phyloP scores from a whole-genome alignment of 345 rosid genomes.

The Moricandia arvensis region DNA sequence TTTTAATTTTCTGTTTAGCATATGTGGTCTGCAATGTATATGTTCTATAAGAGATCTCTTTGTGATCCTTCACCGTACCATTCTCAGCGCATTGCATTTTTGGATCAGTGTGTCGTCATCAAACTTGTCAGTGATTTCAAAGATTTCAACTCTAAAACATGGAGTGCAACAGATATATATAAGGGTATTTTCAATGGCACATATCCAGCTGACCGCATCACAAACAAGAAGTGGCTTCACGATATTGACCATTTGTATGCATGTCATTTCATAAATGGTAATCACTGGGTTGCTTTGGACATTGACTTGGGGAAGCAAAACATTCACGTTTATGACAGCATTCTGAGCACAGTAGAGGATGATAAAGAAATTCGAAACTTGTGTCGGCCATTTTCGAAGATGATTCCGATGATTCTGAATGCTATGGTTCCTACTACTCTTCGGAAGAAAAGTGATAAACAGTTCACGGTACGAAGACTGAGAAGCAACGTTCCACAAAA shows the following conservation, averaged over 20 bases:
- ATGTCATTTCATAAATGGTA: not conserved
- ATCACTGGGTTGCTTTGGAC: not conserved
- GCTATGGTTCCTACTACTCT: not conserved
- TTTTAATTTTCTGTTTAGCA: not conserved
- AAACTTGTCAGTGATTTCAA: not conserved
- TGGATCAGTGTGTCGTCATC: no score
- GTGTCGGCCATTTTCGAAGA: not conserved
- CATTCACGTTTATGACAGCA: not conserved
- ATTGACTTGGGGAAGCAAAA: not conserved
- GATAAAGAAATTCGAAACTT: not conserved
- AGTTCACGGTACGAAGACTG: not conserved
- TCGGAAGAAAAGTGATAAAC: not conserved
- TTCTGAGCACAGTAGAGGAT: not conserved
- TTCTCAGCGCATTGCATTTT: not conserved
- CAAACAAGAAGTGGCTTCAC: not conserved
- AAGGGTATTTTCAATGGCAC: not conserved
- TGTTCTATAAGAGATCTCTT: not conserved
- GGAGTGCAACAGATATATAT: not conserved
- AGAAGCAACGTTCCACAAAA: not conserved
- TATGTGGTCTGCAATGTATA: not conserved
- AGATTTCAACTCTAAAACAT: not conserved
- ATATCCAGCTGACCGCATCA: not conserved
- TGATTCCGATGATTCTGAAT: not conserved
- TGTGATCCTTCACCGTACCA: not conserved
- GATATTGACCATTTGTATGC: not conserved